Base-by-base conservation (phyloP, 345 rosid species). In the Populus euphratica region DNA sequence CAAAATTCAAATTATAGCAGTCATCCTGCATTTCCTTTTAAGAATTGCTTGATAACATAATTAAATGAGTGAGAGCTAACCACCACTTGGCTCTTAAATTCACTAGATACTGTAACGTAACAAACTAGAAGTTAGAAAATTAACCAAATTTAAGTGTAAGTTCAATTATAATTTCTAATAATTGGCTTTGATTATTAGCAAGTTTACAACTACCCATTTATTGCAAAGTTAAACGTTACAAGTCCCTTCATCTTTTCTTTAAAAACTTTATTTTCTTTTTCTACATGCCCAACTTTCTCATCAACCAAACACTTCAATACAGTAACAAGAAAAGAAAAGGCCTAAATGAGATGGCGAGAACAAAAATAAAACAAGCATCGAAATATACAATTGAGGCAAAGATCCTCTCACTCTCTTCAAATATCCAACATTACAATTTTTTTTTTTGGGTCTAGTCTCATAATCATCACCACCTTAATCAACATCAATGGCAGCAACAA, bases 371-470 rank as follows among this genome's bases (percentile, higher is more conserved):
- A 39, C 20, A 52, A 43, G 25, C 66, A 49, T 9, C 25, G 63
- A 77, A 77, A 66, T 83, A 71, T 84, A 83, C 86, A 80, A 74
- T 79, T 83, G 82, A 80, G 78, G 87, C 76, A 78, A 81, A 59
- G 83, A 83, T 77, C 71, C 69, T 74, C 80, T 61, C 75, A 73
- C 81, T 76, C 79, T 75, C 73, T 72, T 29, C 44, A 80, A 84
- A 85, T 82, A 77, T 82, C 77, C 69, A 86, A 82, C 83, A 83
- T 86, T 78, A 69, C 13, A 63, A 63, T 17, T 3, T 27, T 1
- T 33, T 80, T 77, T 71, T 54, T 68, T 76, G 66, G 72, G 39
- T 49, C 43, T 73, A 27, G 41, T 68, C 75, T 71, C 66, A 56
- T 73, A 66, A 80, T 72, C 81, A 66, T 49, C 36, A 71, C 62